phyloP scores from a whole-genome alignment of 2,329 filamentous ascomycete species.

The Aspergillus persii region DNA sequence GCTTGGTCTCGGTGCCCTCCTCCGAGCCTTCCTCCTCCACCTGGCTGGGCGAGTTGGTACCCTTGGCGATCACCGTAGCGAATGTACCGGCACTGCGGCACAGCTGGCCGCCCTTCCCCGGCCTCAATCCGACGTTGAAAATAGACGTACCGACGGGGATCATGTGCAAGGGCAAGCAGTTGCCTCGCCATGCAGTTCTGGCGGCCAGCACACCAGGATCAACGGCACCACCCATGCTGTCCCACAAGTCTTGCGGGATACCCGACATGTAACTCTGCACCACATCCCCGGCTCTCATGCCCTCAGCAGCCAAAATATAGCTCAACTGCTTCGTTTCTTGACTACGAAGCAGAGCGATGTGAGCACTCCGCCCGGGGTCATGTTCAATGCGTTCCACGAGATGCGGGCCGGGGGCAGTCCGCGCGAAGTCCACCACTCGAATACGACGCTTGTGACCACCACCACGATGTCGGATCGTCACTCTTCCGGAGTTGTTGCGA shows the following conservation, averaged over 20 bases:
- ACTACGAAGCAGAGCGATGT: constrained; percentile 83
- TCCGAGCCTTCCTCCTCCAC: constrained; percentile 56
- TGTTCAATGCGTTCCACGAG: constrained; percentile 92
- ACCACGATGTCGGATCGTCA: constrained; percentile 88
- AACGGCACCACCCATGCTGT: constrained; percentile 86
- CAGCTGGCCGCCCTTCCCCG: constrained; percentile 75
- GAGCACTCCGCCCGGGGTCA: constrained; percentile 87
- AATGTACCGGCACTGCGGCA: constrained; percentile 94
- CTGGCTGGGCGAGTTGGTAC: constrained; percentile 61
- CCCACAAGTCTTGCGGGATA: constrained; percentile 80
- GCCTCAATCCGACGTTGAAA: constrained; percentile 78
- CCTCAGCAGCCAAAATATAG: constrained; percentile 94
- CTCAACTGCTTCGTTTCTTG: constrained; percentile 71
- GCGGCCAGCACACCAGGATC: constrained; percentile 96
- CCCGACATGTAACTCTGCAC: constrained; percentile 90
- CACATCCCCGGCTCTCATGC: constrained; percentile 84
- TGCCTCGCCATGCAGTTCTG: constrained; percentile 89
- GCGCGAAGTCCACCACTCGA: constrained; percentile 83
- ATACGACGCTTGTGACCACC: constrained; percentile 91
- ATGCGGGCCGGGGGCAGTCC: constrained; percentile 76
- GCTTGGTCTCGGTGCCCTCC: constrained; percentile 27
- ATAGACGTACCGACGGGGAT: constrained; percentile 91
- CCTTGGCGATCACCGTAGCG: constrained; percentile 84
- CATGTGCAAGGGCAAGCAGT: constrained; percentile 93
- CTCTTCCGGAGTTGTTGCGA: constrained; percentile 78